Conservation (phyloP, 2,329 filamentous ascomycete genomes). For the Fusarium protoensiforme region DNA sequence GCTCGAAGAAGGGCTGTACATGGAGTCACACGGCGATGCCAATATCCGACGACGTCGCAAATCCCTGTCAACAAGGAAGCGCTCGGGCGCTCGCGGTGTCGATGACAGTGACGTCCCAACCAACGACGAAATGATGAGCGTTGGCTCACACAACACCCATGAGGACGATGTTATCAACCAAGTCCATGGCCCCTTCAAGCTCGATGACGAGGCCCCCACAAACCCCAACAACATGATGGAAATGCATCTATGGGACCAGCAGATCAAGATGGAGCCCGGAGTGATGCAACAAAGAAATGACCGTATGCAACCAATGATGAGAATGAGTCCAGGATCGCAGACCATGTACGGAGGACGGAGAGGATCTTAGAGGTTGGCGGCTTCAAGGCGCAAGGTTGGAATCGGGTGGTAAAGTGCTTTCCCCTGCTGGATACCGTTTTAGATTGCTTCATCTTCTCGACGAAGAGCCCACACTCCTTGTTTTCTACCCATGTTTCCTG, state of each 20-base stretch:
- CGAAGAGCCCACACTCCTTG: slow-evolving; percentile 44
- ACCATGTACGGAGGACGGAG: slow-evolving; percentile 37
- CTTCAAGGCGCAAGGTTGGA: slow-evolving; percentile 14
- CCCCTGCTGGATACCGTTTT: slow-evolving; percentile 33
- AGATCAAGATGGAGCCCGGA: slow-evolving; percentile 45
- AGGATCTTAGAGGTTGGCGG: slow-evolving; percentile 22
- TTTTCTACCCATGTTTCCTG: slow-evolving; percentile 10
- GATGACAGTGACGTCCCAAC: slow-evolving; percentile 37
- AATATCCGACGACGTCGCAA: slow-evolving; percentile 55
- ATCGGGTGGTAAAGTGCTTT: slow-evolving; percentile 3
- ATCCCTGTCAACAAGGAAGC: slow-evolving; percentile 47
- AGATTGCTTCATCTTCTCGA: slow-evolving; percentile 49
- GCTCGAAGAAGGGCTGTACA: slow-evolving; percentile 52
- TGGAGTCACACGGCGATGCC: slow-evolving; percentile 52
- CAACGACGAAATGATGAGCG: slow-evolving; percentile 56
- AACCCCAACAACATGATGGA: slow-evolving; percentile 44
- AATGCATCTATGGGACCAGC: slow-evolving; percentile 44
- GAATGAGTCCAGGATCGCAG: slow-evolving; percentile 35
- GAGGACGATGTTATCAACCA: slow-evolving; percentile 52
- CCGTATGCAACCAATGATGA: slow-evolving; percentile 35
- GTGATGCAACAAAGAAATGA: slow-evolving; percentile 33
- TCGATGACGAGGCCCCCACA: slow-evolving; percentile 39
- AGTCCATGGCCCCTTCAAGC: slow-evolving; percentile 41
- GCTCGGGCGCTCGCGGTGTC: slow-evolving; percentile 29
- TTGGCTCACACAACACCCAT: slow-evolving; percentile 48